These are phyloP conservation scores for Neocucurbitaria cava DNA, from an alignment of 2,329 filamentous ascomycete species.

Conservation along the genomic window DNA sequence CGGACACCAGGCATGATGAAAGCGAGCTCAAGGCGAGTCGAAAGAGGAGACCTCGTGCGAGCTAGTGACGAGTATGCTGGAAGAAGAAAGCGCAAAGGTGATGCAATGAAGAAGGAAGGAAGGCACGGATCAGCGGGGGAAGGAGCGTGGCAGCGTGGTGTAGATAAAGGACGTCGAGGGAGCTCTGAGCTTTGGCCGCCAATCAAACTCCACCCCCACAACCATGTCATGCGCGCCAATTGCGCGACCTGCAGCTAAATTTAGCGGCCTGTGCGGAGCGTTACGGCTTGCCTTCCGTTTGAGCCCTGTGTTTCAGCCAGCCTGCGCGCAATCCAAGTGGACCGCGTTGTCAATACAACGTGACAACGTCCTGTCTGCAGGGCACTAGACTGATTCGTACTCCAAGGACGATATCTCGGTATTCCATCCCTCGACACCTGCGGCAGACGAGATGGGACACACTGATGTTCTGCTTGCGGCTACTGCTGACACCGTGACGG, in stretches of 20 bases:
- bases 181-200: conserved; percentile 23
- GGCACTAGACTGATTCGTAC: too few species aligned
- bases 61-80: background rate
- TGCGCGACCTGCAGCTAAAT: conserved; percentile 22
- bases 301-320: conserved; percentile 26
- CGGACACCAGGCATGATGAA: conserved; percentile 49
- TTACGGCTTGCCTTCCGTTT: conserved; percentile 5
- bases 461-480: background rate
- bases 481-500: background rate
- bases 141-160: conserved; percentile 4
- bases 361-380: background rate
- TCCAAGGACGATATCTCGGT: background rate
- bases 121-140: background rate
- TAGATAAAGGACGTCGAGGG: conserved; percentile 13
- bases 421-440: background rate
- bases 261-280: conserved; percentile 23
- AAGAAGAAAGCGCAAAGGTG: background rate
- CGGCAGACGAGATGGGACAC: background rate
- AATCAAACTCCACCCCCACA: conserved; percentile 24
- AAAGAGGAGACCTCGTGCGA: background rate
- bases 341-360: background rate
- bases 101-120: conserved; percentile 4
- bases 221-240: conserved; percentile 18
- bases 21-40: background rate
- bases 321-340: background rate